phyloP scores from a whole-genome alignment of 1,139 yeast genomes.

The Kodamaea alishanica region DNA sequence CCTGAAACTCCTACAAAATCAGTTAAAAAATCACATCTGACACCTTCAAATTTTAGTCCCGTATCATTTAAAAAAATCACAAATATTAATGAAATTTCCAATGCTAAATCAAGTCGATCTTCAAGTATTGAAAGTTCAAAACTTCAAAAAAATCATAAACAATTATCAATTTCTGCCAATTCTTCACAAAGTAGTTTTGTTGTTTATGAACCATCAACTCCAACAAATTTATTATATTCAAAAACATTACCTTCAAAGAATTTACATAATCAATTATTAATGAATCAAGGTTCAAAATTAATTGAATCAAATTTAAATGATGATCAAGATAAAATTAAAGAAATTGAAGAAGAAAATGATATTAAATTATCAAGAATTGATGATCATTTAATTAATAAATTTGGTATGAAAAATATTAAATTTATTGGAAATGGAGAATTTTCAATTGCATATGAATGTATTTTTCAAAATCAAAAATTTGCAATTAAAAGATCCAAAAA shows the following conservation, averaged over 20 bases:
- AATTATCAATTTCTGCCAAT: constrained; percentile 9
- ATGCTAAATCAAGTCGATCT: too few species aligned
- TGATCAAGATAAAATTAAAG: constrained; percentile 9
- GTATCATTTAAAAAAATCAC: constrained; percentile 16
- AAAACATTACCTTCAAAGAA: constrained; percentile 11
- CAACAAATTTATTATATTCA: constrained; percentile 19
- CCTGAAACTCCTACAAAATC: constrained; percentile 47
- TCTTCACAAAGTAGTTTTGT: constrained; percentile 2
- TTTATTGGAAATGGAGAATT: constrained; percentile 84
- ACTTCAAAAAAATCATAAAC: constrained; percentile 8
- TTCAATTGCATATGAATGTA: constrained; percentile 77
- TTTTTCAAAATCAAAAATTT: constrained; percentile 61
- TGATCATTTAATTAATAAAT: constrained; percentile 61
- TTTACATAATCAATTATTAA: constrained; percentile 15
- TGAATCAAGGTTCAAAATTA: constrained; percentile 4
- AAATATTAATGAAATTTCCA: neutral
- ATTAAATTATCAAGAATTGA: constrained; percentile 33
- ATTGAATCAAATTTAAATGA: neutral
- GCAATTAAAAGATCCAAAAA: constrained; percentile 84
- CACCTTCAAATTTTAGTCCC: constrained; percentile 33
- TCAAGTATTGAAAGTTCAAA: constrained; percentile 2
- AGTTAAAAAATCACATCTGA: constrained; percentile 30
- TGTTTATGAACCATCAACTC: constrained; percentile 29
- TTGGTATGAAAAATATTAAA: constrained; percentile 60
- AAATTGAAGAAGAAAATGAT: constrained; percentile 3